Evolutionary conservation across 2,329 filamentous ascomycete species (phyloP), one percentile per base, ranked within the genome.

Genomic region (Ophiocordyceps robertsii): DNA sequence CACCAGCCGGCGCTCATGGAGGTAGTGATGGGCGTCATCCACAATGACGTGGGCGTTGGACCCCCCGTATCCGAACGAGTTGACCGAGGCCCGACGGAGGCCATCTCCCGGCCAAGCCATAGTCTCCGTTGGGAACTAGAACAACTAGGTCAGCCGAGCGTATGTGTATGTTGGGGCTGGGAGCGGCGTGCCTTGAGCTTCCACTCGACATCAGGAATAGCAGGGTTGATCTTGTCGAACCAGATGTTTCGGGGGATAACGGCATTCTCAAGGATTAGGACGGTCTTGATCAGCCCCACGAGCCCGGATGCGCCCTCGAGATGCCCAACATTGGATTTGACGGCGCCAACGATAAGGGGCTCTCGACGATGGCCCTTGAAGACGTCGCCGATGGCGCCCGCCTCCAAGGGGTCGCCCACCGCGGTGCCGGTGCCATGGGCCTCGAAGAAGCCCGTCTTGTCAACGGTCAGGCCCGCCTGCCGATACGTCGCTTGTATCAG

Each of bases 391-490:
- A 31, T 19, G 19, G 19, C 19, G 19, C 19, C 19, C 19, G 19
- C 19, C 29, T 31, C 10, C 10, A 32, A 8, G 31, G n/a, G 11
- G 31, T 27, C 24, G 9, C 24, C 6, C 6, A 27, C 6, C 6
- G 24, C 3, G 2, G 55, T 59, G 29, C 58, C 67, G 0, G 67
- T 72, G 1, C 68, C 68, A 43, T 62, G 62, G 6, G 60, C 59
- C 44, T 67, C 65, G 17, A 67, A 53, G 39, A 56, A 64, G 1
- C 46, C 39, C 0, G 58, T 57, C 19, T 19, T 19, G 19, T 1
- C 59, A 44, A 0, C 17, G 39, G 56, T 49, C 2, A 61, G 49
- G 32, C 43, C 43, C 14, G 43, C 43, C 7, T 29, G 32, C 2
- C 14, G 16, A 29, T 45, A 47, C 8, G 24, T 33, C 1, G 5